Evolutionary conservation across 345 rosid species (phyloP).

Genomic region (Eucalyptus sp.): DNA sequence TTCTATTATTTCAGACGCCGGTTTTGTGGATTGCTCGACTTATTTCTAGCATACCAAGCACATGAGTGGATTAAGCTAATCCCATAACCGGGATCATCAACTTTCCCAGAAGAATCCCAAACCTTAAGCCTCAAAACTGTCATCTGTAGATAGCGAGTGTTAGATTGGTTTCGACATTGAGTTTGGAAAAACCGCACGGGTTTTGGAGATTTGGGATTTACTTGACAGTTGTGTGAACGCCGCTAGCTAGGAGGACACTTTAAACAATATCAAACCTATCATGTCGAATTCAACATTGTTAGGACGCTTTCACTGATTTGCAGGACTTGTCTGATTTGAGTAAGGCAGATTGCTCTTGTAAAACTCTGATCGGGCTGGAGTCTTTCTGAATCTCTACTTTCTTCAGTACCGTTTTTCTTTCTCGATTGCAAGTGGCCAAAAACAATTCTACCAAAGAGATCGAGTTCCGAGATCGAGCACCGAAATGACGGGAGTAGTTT

Average conservation of each 20-base stretch:
- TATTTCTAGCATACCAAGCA: neutral
- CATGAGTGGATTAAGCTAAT: neutral
- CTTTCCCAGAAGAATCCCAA: neutral
- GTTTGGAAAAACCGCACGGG: neutral
- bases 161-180: neutral
- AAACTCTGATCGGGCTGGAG: neutral
- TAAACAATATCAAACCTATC: neutral
- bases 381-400: neutral
- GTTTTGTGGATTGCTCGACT: neutral
- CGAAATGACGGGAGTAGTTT: neutral
- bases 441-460: neutral
- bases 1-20: neutral
- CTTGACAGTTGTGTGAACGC: neutral
- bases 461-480: neutral
- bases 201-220: neutral
- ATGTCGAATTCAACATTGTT: neutral
- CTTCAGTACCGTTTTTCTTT: neutral
- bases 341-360: neutral
- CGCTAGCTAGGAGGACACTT: neutral
- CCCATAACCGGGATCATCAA: neutral
- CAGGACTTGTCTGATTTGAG: neutral
- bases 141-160: neutral
- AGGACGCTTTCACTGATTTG: neutral
- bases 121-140: neutral
- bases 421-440: neutral